These are phyloP conservation scores for Penstemon eatonii DNA, from an alignment of 257 asterid genomes.

Conservation along the genomic window DNA sequence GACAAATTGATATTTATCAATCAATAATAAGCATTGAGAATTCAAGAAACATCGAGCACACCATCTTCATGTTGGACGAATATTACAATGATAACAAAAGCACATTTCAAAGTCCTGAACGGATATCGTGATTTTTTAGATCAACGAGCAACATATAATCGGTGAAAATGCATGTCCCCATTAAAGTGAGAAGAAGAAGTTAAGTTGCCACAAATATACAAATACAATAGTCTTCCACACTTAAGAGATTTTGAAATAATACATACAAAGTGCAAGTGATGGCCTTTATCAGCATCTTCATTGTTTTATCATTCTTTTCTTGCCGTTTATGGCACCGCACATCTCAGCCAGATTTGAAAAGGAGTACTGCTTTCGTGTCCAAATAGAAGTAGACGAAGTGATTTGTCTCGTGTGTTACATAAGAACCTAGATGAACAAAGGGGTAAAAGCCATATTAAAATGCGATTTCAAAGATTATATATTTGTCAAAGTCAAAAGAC, in stretches of 20 bases:
- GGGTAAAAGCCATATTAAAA: slow-evolving; percentile 26
- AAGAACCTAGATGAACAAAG: slow-evolving; percentile 59
- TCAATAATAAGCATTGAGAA: not conserved
- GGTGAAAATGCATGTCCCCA: not conserved
- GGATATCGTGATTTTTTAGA: not conserved
- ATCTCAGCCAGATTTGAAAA: slow-evolving; percentile 92
- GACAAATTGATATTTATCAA: not conserved
- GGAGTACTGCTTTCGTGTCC: slow-evolving; percentile 91
- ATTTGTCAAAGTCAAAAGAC: not conserved
- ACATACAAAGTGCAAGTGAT: slow-evolving; percentile 45
- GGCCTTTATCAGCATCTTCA: slow-evolving; percentile 32
- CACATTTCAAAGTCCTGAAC: not conserved
- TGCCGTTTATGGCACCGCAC: slow-evolving; percentile 25
- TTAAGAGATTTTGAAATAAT: slow-evolving; percentile 38
- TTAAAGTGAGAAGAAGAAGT: slow-evolving; percentile 4
- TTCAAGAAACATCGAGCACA: not conserved
- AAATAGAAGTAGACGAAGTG: slow-evolving; percentile 98
- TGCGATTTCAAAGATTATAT: not conserved
- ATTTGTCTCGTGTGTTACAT: slow-evolving; percentile 97
- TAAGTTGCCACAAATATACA: slow-evolving; percentile 48
- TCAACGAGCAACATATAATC: not conserved
- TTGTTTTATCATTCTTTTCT: slow-evolving; percentile 22
- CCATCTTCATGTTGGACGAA: not conserved
- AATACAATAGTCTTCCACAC: slow-evolving; percentile 41
- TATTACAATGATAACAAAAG: not conserved